Evolutionary conservation across 176 grass and related monocot genomes (phyloP), one percentile per base, ranked within the genome.

Genomic region (Lolium rigidum): DNA sequence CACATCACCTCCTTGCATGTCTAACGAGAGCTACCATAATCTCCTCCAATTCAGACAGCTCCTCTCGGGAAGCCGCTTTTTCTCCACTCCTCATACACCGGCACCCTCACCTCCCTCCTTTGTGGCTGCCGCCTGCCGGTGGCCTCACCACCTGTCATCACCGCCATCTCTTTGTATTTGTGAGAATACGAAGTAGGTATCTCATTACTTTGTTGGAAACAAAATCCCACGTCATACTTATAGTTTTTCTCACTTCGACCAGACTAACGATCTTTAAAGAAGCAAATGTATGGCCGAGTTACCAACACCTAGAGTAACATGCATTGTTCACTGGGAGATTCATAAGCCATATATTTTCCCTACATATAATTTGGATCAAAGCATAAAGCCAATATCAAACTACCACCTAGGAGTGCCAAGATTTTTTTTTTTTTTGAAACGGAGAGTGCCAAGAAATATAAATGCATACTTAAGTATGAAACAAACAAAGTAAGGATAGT

Each of bases 401-500:
- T 22, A 64, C 26, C 61, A 64, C 10, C 60, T 46, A 46, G 43
- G 61, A 4, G 25, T 65, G 25, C 12, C n/a, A n/a, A n/a, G n/a
- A n/a, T n/a, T n/a, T n/a, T n/a, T n/a, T n/a, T n/a, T n/a, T n/a
- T n/a, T n/a, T n/a, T n/a, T n/a, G n/a, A n/a, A n/a, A n/a, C n/a
- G n/a, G n/a, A n/a, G n/a, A n/a, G n/a, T n/a, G n/a, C n/a, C 62
- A 65, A 7, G 43, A 46, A 6, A 6, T 46, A 46, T 46, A 65
- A 7, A 65, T 31, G 25, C 3, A 14, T 65, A 35, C 13, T 16
- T 6, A 16, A 11, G 26, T 66, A 66, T 66, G 31, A 26, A 24
- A 64, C 28, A 28, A 64, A 64, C 22, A 64, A 64, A 64, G 61
- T 64, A 6, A 64, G 61, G 61, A 64, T 64, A 64, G 24, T 63